Conservation (phyloP, 345 rosid genomes). For the Raphanus sativus region DNA sequence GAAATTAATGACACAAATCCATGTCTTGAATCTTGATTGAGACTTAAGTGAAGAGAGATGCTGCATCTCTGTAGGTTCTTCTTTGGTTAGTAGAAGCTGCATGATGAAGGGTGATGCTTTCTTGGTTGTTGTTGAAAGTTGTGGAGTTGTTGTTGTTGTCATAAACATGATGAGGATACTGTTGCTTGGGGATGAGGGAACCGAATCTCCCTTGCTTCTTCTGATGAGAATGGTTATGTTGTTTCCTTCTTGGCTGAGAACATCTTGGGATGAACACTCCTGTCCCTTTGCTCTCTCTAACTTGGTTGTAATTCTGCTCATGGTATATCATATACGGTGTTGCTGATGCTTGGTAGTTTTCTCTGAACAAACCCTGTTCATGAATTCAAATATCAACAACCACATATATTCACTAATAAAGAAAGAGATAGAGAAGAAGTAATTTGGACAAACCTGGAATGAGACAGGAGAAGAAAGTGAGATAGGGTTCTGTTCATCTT, state of each 20-base stretch:
- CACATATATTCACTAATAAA: conserved; percentile 3
- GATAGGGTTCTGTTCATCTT: conserved; percentile 57
- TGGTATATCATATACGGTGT: conserved; percentile 45
- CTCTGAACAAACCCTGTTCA: conserved; percentile 54
- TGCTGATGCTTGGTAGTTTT: conserved; percentile 41
- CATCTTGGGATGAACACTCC: conserved; percentile 86
- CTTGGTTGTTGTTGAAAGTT: conserved; percentile 26
- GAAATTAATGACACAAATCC: conserved; percentile 29
- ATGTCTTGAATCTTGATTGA: conserved; percentile 25
- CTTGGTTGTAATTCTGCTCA: conserved; percentile 46
- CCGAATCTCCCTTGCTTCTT: conserved; percentile 58
- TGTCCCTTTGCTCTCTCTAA: conserved; percentile 85
- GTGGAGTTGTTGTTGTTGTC: conserved; percentile 16
- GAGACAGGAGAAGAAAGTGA: conserved; percentile 60
- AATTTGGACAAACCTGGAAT: conserved; percentile 55
- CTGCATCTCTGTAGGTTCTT: conserved; percentile 44
- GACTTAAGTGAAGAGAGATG: conserved; percentile 40
- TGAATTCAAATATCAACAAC: conserved; percentile 5
- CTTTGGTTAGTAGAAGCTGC: conserved; percentile 32
- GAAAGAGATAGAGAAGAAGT: conserved; percentile 1
- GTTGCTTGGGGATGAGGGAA: conserved; percentile 50
- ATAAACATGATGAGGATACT: conserved; percentile 26
- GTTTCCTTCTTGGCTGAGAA: conserved; percentile 60
- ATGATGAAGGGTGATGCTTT: conserved; percentile 20
- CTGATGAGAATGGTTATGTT: conserved; percentile 35